Evolutionary conservation across 345 rosid genomes (phyloP).

Genomic region (Gossypium ekmanianum): DNA sequence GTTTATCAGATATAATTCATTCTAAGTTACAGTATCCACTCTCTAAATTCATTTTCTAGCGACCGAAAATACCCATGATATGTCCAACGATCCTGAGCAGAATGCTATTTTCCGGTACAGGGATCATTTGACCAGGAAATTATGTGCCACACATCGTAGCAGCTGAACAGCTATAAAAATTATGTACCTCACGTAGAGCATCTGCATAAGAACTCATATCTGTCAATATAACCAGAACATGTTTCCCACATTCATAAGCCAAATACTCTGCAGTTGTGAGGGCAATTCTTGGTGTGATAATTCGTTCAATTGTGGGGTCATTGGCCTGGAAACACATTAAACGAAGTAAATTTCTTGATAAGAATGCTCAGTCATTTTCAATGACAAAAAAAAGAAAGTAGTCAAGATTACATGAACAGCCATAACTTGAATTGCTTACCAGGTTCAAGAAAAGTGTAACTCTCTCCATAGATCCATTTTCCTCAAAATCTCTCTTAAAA

Average conservation of each 20-base stretch:
- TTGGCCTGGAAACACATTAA: constrained; percentile 56
- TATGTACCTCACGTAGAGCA: constrained; percentile 91
- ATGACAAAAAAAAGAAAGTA: not conserved
- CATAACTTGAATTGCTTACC: constrained; percentile 35
- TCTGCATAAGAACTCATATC: constrained; percentile 99
- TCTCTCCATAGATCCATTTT: constrained; percentile 97
- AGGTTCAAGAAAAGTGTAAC: constrained; percentile 88
- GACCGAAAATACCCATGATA: not conserved
- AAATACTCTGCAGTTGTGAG: constrained; percentile 94
- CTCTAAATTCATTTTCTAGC: not conserved
- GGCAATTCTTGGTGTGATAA: constrained; percentile 91
- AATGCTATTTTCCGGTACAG: not conserved
- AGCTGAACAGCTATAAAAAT: not conserved
- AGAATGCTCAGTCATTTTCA: not conserved
- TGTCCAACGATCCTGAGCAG: not conserved
- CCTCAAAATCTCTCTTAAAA: constrained; percentile 96
- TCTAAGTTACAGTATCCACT: not conserved
- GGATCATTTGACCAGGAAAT: not conserved
- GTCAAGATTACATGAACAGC: not conserved
- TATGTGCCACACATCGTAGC: not conserved
- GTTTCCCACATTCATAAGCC: constrained; percentile 98
- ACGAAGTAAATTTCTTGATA: not conserved
- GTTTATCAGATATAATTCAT: not conserved
- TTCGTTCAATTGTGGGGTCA: constrained; percentile 95
- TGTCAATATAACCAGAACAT: constrained; percentile 89